Evolutionary conservation across 176 grass and related monocot genomes (phyloP).

Genomic region (Bolboschoenus planiculmis): DNA sequence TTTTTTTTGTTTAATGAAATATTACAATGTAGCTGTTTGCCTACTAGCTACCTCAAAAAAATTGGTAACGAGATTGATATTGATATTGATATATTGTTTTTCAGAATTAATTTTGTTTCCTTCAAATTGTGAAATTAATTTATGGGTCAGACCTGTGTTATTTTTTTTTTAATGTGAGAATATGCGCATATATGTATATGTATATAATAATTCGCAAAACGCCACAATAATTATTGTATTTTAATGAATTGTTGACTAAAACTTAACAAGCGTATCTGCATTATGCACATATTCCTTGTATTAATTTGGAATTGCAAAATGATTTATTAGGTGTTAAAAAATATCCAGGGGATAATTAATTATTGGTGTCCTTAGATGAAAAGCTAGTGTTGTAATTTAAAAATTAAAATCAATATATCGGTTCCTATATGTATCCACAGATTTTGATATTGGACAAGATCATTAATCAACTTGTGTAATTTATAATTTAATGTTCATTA

Average conservation of each 20-base stretch:
- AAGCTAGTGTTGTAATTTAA: neutral
- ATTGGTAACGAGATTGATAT: neutral
- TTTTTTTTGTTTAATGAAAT: too few relatives aligned
- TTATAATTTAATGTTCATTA: neutral
- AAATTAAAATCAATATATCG: neutral
- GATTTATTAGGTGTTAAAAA: neutral
- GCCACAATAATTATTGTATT: neutral
- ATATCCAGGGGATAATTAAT: neutral
- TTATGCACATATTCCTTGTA: neutral
- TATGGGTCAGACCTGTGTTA: neutral
- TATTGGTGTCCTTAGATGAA: neutral
- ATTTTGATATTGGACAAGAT: neutral
- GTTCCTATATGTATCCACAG: neutral
- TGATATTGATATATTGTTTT: neutral
- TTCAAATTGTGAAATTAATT: neutral
- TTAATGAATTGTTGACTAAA: neutral
- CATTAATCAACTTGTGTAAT: neutral
- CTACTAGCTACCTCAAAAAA: too few relatives aligned
- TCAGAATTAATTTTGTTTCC: neutral
- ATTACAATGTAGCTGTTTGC: too few relatives aligned
- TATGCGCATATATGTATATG: neutral
- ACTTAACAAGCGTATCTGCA: neutral
- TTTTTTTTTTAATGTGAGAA: too few relatives aligned
- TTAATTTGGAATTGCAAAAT: neutral
- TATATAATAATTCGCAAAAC: neutral